Evolutionary conservation across 2,329 filamentous ascomycete species (phyloP), one percentile per base, ranked within the genome.

Genomic region (Chaetomiaceae sp.): DNA sequence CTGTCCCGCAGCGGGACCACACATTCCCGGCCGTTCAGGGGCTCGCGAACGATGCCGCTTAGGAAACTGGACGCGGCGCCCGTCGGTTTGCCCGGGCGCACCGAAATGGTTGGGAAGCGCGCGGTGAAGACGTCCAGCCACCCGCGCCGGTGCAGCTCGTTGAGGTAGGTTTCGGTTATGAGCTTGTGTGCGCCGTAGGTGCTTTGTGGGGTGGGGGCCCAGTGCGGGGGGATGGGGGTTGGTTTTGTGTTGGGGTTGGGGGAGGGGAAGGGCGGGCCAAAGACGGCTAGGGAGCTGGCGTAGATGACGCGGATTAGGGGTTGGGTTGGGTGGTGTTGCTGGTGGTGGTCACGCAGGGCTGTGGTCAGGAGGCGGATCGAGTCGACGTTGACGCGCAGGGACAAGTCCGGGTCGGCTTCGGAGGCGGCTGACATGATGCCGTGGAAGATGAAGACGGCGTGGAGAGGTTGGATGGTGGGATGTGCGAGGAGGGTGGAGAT

Each of bases 401-500:
- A 80, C 1, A 82, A 69, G 44, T 79, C 76, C 55, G 78, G 80
- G 65, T 83, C 74, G 37, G 77, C 77, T 65, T 85, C 81, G 14
- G 79, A 77, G 5, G 79, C 80, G 12, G 76, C 76, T 0, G 81
- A 84, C 82, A 85, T 85, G 70, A 85, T 82, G 55, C 82, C 82
- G 65, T 85, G 82, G 63, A 85, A 79, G 59, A 82, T 70, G 66
- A 81, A 85, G 51, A 78, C 71, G 41, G 76, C 75, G 53, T 75
- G 70, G 3, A 81, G 67, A 1, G 74, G 72, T 21, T 68, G 66
- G 16, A 39, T 7, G 31, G 43, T 13, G 1, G 73, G 70, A 4
- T 69, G 68, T 1, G 64, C 62, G 13, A 79, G 70, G 2, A 83
- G 71, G 13, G 55, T 34, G 35, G 58, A 38, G 9, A 72, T 54